These are phyloP conservation scores for Sphaerulina musiva DNA, from an alignment of 2,329 filamentous ascomycete species.

Conservation along the genomic window DNA sequence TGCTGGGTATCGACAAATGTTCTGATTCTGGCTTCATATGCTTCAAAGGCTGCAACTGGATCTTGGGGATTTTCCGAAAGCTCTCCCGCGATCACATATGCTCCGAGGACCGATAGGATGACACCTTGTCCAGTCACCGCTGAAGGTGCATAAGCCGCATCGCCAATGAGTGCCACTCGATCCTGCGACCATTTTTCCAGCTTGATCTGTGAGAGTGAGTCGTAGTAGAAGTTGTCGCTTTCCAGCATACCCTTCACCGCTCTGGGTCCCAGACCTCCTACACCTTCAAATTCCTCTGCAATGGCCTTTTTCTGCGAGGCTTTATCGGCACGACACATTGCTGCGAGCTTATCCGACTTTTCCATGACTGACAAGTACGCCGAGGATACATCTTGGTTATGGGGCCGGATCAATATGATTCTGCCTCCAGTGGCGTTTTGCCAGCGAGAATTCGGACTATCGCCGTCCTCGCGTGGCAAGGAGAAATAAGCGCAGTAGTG, in stretches of 20 bases:
- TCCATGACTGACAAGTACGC: constrained; percentile 16
- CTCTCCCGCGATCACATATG: constrained; percentile 37
- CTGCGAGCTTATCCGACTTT: constrained; percentile 4
- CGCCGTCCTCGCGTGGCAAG: constrained; percentile 12
- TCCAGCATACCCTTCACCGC: constrained; percentile 37
- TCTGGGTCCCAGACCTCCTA: constrained; percentile 13
- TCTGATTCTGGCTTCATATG: constrained; percentile 20
- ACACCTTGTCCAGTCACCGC: constrained; percentile 29
- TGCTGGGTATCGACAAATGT: constrained; percentile 20
- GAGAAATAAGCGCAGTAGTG: constrained; percentile 26
- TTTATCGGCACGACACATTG: constrained; percentile 5
- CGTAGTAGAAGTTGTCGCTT: constrained; percentile 40
- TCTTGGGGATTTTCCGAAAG: constrained; percentile 17
- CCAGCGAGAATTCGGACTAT: constrained; percentile 16
- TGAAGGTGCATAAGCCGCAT: constrained; percentile 36
- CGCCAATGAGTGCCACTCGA: constrained; percentile 33
- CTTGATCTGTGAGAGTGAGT: constrained; percentile 36
- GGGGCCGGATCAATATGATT: constrained; percentile 15
- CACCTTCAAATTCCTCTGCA: constrained; percentile 9
- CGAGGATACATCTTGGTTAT: constrained; percentile 11
- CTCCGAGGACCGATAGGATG: constrained; percentile 34
- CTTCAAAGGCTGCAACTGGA: constrained; percentile 16
- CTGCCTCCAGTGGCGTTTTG: constrained; percentile 17
- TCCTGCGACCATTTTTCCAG: constrained; percentile 32
- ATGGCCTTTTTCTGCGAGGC: constrained; percentile 10